These are phyloP conservation scores for Rhododendron kiyosumense DNA, from an alignment of 148 eudicot genomes.

Conservation along the genomic window DNA sequence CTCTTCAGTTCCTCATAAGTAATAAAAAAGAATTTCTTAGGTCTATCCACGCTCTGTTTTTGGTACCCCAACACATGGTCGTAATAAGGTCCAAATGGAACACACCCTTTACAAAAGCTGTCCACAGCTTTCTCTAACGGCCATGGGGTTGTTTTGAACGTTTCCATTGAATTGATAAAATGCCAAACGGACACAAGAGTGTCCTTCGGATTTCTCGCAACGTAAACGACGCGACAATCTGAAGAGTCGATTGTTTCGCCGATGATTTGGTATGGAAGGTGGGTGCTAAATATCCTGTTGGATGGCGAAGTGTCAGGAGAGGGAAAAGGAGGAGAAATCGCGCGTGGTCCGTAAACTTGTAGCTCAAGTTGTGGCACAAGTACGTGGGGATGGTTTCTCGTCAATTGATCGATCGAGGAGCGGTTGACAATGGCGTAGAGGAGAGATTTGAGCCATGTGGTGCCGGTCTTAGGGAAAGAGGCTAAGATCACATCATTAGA, in stretches of 20 bases:
- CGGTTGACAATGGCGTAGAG: no score
- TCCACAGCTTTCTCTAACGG: constrained; percentile 17
- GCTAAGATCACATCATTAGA: constrained; percentile 21
- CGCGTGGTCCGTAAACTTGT: neutral
- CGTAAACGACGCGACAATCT: no score
- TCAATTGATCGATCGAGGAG: no score
- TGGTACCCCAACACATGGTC: constrained; percentile 26
- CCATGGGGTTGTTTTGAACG: neutral
- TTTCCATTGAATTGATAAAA: neutral
- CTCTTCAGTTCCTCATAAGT: neutral
- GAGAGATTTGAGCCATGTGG: no score
- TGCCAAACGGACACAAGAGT: no score
- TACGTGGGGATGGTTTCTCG: no score
- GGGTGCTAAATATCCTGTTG: constrained; percentile 20
- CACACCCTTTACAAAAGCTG: constrained; percentile 16
- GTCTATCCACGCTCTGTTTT: constrained; percentile 21
- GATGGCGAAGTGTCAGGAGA: neutral
- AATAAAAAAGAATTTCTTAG: constrained; percentile 16
- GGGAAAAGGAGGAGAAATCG: neutral
- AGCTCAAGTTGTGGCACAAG: neutral
- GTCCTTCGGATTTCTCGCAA: no score
- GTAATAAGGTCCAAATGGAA: constrained; percentile 19
- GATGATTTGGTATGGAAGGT: constrained; percentile 17
- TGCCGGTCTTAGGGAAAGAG: neutral
- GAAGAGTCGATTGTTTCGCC: no score